Evolutionary conservation across 2,329 filamentous ascomycete genomes (phyloP).

Genomic region (Cladosporium cucumerinum): DNA sequence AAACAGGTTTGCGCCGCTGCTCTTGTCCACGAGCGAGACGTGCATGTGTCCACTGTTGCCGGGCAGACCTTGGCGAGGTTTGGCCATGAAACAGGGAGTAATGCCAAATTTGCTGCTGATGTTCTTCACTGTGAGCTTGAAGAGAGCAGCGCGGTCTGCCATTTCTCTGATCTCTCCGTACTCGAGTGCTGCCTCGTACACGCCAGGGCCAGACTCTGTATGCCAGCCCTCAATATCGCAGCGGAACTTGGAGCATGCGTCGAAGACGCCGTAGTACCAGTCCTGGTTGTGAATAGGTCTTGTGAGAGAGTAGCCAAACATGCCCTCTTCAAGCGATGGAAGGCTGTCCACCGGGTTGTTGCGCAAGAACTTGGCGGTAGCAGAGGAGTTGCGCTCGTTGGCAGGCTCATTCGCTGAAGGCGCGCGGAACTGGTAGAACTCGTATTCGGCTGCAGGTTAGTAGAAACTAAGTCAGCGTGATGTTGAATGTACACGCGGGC

Average conservation of each 20-base stretch:
- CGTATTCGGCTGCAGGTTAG: constrained; percentile 70
- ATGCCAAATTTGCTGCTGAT: constrained; percentile 84
- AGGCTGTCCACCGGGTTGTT: constrained; percentile 70
- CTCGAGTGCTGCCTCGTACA: constrained; percentile 92
- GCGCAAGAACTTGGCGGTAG: constrained; percentile 70
- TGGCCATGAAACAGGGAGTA: constrained; percentile 98
- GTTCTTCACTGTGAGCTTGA: constrained; percentile 93
- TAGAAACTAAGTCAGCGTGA: constrained; percentile 21
- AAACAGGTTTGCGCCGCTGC: constrained; percentile 73
- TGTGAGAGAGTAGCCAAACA: constrained; percentile 93
- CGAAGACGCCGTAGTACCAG: constrained; percentile 85
- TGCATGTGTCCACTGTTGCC: constrained; percentile 97
- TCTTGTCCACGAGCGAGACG: constrained; percentile 73
- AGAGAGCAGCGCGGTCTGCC: constrained; percentile 87
- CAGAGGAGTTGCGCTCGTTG: constrained; percentile 59
- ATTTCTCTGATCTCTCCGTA: constrained; percentile 84
- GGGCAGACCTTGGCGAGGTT: constrained; percentile 83
- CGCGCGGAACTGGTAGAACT: constrained; percentile 86
- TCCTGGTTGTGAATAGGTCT: constrained; percentile 85
- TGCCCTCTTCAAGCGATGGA: constrained; percentile 80
- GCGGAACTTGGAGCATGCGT: constrained; percentile 71
- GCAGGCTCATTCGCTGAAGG: constrained; percentile 48
- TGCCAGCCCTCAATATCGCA: constrained; percentile 93
- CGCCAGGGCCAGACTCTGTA: constrained; percentile 87
- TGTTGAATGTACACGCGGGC: constrained; percentile 15